Percentiles rank a stretch among this genome's conserved stretches.
These are phyloP conservation scores for Solanum rostratum DNA, from an alignment of 257 asterid species.

Conservation along the genomic window DNA sequence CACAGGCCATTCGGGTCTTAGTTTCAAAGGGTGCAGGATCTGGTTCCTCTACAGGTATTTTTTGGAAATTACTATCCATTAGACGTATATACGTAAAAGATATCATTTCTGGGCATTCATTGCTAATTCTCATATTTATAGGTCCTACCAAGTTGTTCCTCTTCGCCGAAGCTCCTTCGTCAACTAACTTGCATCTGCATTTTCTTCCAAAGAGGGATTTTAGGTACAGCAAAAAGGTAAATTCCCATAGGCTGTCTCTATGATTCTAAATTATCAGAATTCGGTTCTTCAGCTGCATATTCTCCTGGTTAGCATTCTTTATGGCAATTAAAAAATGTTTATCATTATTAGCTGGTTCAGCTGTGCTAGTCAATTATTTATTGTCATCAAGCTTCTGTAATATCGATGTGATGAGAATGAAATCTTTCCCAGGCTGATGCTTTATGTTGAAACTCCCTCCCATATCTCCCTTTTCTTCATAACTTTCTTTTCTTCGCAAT, in stretches of 20 bases:
- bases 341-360: not conserved
- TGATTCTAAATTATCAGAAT: not conserved
- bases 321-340: not conserved
- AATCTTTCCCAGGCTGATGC: not conserved
- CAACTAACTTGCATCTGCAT: slow-evolving; percentile 52
- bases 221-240: slow-evolving; percentile 63
- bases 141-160: slow-evolving; percentile 82
- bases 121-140: slow-evolving; percentile 10
- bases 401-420: not conserved
- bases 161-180: slow-evolving; percentile 75
- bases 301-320: not conserved
- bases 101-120: not conserved
- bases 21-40: slow-evolving; percentile 89
- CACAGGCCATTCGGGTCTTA: slow-evolving; percentile 74
- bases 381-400: not conserved
- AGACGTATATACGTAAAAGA: not conserved
- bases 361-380: not conserved
- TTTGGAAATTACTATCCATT: not conserved
- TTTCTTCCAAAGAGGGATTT: slow-evolving; percentile 93
- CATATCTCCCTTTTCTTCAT: not conserved
- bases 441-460: not conserved
- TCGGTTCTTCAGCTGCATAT: not conserved
- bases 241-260: not conserved
- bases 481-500: not conserved
- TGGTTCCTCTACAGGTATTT: slow-evolving; percentile 53